Evolutionary conservation across 2,329 filamentous ascomycete species (phyloP), one percentile per base, ranked within the genome.

Genomic region (Penicillium griseofulvum): DNA sequence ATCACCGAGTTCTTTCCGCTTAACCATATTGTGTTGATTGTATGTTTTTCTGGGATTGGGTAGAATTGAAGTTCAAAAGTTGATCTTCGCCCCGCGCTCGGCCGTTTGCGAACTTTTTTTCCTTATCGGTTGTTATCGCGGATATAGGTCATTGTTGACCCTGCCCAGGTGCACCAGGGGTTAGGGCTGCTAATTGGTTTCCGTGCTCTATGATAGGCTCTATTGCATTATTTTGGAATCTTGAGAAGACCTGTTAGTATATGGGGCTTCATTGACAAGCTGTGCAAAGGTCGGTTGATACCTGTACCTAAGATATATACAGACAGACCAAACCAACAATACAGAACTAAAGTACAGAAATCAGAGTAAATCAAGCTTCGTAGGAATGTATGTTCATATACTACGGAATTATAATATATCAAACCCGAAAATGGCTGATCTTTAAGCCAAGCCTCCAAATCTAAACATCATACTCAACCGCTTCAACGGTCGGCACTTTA

Each of bases 1-100:
- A 62, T 79, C 76, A 49, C 73, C 74, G 56, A 79, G 77, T 61
- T 76, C 66, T 52, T 78, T 76, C 65, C 79, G 74, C 65, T 82
- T 83, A 19, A 71, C 76, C 80, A 82, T 82, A 55, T 56, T 76
- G 61, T 58, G 45, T 5, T 54, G 29, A 33, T 54, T 54, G 51
- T 50, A 7, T 49, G 28, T 36, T 42, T 29, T 48, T 46, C 28
- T 45, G 45, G 3, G n/a, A 38, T 34, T 53, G 39, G 41, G 16
- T 46, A 38, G 36, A 52, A 47, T 22, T 38, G 52, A 36, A 52
- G 51, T 52, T 50, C 48, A 34, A 38, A 54, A 28, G 55, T 43
- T 53, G 55, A 53, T 55, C 51, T 43, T 26, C 49, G 57, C 59
- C 60, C 62, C 52, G 19, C 52, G 46, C 56, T 54, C 54, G 51